Base-by-base conservation (phyloP, 176 grass and related monocot species). In the Musa acuminata region DNA sequence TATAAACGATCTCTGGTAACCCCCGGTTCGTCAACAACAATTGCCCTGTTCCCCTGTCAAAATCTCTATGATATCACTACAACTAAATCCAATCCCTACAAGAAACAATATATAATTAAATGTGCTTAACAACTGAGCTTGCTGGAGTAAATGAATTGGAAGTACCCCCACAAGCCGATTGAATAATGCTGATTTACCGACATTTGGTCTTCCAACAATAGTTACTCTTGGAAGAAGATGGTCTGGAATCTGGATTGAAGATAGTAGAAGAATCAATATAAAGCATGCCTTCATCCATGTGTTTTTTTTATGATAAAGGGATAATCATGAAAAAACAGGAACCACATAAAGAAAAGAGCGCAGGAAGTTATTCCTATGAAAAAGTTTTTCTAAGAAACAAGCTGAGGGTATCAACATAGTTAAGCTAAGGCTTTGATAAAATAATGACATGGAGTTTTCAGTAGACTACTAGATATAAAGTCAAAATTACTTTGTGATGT, bases 11-110 rank as follows among this genome's bases (percentile, higher is more conserved):
- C 94, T 79, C 94, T 88, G 20, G 94, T 97, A 65, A 97, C 90
- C 51, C 94, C 94, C 51, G 94, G 94, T 85, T 97, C 94, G 64
- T 97, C 94, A 60, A 97, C 85, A 81, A 97, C 94, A 10, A 97
- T 97, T 58, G 94, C 94, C 75, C 72, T 87, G 67, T 93, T 97
- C 0, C 83, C 85, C 94, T 97, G 78, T 22, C 16, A 74, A 27
- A 50, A 26, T 55, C 27, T 0, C 53, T 2, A 62, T 71, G 25
- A 68, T 50, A 68, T 79, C 14, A 60, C 51, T 55, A 55, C 52
- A 78, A 16, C 3, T 27, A 62, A 27, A 29, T 26, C 54, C 16
- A 52, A 11, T 9, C 5, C 13, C 23, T 16, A 17, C 12, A 57
- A 16, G 35, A 1, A 74, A 29, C 48, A 50, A 62, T 20, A 51